Evolutionary conservation across 1,284 basidiomycete species (phyloP), one percentile per base, ranked within the genome.

Genomic region (Moesziomyces sp.): DNA sequence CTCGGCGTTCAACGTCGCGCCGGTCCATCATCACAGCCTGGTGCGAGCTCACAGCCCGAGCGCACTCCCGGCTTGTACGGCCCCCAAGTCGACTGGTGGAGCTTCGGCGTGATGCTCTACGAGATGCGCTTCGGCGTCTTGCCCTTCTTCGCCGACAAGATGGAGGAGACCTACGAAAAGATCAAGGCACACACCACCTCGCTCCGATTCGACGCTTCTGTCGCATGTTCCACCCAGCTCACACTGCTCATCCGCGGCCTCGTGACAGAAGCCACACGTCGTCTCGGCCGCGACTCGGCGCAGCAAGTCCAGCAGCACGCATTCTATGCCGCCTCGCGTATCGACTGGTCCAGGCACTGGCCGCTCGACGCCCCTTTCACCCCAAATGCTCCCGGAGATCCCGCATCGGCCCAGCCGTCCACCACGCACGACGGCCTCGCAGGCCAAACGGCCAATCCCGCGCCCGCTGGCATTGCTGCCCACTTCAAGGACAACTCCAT

Each of bases 1-100:
- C 64, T 67, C 24, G 64, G 60, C 23, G n/a, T 53, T 28, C 50
- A 58, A 26, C 58, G 52, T n/a, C 44, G 38, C 28, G 34, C 8
- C 40, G 6, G 10, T 11, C 28, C 28, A 38, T 14, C 56, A n/a
- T 34, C 42, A 9, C 35, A 45, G 3, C 16, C 30, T 9, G 18
- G 45, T 16, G 14, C 60, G 14, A 10, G 24, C 38, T 9, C 30
- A 19, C 30, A 23, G 11, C 56, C 60, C 23, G 43, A 68, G 34
- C 38, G 48, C 13, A 55, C 58, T 7, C 69, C 79, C 5, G 82
- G 82, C 18, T 58, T 53, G 34, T 83, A 84, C 55, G 82, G 82
- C 1, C 82, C 82, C 7, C 79, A 80, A 44, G 72, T 80, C 46
- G 82, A 84, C 54, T 84, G 80, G 80, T 84, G 82, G 82, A 80